Conservation (phyloP, 2,329 filamentous ascomycete species). For the Pestalotiopsis sp. region DNA sequence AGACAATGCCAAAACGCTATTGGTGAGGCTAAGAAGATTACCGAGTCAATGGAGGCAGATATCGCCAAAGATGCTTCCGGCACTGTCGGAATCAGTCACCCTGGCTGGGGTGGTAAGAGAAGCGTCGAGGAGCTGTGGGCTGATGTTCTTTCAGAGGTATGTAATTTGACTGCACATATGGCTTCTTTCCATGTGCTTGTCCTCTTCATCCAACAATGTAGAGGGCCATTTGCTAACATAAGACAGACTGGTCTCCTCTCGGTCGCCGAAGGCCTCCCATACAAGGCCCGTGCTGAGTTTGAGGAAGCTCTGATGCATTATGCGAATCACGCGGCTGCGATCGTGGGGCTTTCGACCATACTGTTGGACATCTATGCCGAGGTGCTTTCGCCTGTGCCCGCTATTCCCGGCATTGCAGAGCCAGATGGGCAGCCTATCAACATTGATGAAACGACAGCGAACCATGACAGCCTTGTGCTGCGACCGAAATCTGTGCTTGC, state of each 20-base stretch:
- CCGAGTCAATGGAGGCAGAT: constrained; percentile 71
- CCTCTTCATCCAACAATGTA: background rate
- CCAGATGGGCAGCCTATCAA: constrained; percentile 31
- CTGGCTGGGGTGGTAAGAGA: constrained; percentile 79
- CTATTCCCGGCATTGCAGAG: constrained; percentile 49
- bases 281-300: constrained; percentile 75
- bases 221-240: constrained; percentile 29
- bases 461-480: constrained; percentile 12
- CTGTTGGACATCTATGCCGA: constrained; percentile 83
- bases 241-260: constrained; percentile 69
- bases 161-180: constrained; percentile 30
- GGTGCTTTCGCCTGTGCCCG: constrained; percentile 61
- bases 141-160: constrained; percentile 81
- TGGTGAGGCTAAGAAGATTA: constrained; percentile 78
- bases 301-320: constrained; percentile 81
- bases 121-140: constrained; percentile 84
- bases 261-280: constrained; percentile 62
- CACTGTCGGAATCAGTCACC: constrained; percentile 62
- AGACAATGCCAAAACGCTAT: constrained; percentile 82
- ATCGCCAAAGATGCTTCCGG: constrained; percentile 64
- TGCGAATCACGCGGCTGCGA: constrained; percentile 78
- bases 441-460: constrained; percentile 8
- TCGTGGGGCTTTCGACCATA: constrained; percentile 81
- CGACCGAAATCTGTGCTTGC: constrained; percentile 12
- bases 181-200: background rate